Evolutionary conservation across 2,329 filamentous ascomycete genomes (phyloP).

Genomic region (Cercospora canescens): DNA sequence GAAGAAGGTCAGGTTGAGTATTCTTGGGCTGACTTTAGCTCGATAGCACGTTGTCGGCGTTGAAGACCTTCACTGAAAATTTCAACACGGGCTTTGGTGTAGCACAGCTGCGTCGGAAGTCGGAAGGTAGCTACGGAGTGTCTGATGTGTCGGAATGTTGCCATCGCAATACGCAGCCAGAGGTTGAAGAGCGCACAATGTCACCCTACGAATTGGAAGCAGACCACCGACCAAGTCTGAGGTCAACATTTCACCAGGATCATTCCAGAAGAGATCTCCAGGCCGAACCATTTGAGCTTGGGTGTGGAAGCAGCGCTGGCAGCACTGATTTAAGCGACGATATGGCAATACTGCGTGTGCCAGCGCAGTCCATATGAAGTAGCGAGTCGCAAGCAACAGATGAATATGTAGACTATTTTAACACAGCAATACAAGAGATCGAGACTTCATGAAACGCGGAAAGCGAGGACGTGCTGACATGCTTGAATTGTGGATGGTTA

Average conservation of each 20-base stretch:
- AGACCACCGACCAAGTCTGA: slow-evolving; percentile 9
- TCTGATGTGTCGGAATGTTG: slow-evolving; percentile 20
- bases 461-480: not conserved
- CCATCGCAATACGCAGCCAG: not conserved
- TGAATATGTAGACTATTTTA: not conserved
- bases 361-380: slow-evolving; percentile 28
- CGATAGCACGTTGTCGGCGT: slow-evolving; percentile 42
- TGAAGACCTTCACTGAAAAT: slow-evolving; percentile 43
- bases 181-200: not conserved
- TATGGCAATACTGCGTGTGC: slow-evolving; percentile 32
- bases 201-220: not conserved
- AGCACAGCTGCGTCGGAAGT: slow-evolving; percentile 32
- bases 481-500: too few species aligned
- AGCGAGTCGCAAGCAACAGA: slow-evolving; percentile 27
- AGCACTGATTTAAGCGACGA: slow-evolving; percentile 22
- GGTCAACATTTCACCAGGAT: not conserved
- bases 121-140: slow-evolving; percentile 32
- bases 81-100: slow-evolving; percentile 44
- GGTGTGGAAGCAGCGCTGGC: slow-evolving; percentile 15
- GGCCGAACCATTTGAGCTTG: slow-evolving; percentile 14
- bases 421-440: too few species aligned
- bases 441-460: not conserved
- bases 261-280: slow-evolving; percentile 14
- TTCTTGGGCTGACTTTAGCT: not conserved
- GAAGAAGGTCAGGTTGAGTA: too few species aligned